These are phyloP conservation scores for Phytophthora parvispora DNA, from an alignment of 352 stramenopile genomes.

Conservation along the genomic window DNA sequence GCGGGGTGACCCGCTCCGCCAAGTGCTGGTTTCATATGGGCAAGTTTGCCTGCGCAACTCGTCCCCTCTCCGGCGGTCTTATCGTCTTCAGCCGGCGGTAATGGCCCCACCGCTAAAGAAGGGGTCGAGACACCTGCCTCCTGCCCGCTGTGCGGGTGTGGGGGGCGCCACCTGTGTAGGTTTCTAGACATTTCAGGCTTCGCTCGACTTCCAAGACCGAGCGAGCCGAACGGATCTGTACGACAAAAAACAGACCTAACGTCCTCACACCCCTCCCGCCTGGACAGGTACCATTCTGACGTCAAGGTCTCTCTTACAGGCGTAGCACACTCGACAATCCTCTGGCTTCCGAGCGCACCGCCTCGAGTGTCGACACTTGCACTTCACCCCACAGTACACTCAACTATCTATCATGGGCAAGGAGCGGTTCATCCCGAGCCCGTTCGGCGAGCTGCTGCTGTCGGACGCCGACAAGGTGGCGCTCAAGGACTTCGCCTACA, in stretches of 20 bases:
- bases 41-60: constrained; percentile 12
- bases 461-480: constrained; percentile 7
- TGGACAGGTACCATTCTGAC: no score
- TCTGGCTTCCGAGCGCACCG: constrained; percentile 14
- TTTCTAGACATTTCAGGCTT: neutral
- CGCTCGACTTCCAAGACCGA: neutral
- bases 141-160: neutral
- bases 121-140: neutral
- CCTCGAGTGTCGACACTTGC: neutral
- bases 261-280: no score
- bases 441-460: constrained; percentile 13
- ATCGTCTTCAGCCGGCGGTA: constrained; percentile 1
- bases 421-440: constrained; percentile 31
- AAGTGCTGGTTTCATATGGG: constrained; percentile 10
- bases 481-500: constrained; percentile 29
- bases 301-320: no score
- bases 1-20: neutral
- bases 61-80: neutral
- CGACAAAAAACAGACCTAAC: neutral
- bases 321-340: constrained; percentile 25
- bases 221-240: neutral
- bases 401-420: constrained; percentile 17
- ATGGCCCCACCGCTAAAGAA: neutral
- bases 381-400: neutral
- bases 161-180: neutral